Evolutionary conservation across 2,329 filamentous ascomycete genomes (phyloP).

Genomic region (Exophiala calicioides): DNA sequence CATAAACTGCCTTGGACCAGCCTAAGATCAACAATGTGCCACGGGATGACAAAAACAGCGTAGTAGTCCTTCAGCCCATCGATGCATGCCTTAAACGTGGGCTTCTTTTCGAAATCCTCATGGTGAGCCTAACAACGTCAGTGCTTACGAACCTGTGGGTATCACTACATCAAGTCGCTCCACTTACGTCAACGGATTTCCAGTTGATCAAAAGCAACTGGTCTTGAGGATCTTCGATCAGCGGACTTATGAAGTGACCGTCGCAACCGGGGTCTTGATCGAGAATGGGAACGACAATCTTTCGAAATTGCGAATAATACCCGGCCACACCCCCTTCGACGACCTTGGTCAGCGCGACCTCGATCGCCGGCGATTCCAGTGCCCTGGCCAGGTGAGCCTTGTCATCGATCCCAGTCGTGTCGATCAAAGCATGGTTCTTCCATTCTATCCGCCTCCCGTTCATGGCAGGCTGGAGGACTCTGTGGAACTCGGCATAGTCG

Average conservation of each 20-base stretch:
- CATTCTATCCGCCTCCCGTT: constrained; percentile 17
- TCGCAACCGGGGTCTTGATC: constrained; percentile 15
- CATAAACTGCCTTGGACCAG: too few species aligned
- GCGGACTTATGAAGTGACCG: constrained; percentile 18
- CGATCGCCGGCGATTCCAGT: constrained; percentile 14
- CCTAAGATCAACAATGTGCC: constrained; percentile 18
- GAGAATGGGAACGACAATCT: constrained; percentile 15
- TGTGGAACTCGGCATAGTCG: constrained; percentile 15
- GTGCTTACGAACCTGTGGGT: too few species aligned
- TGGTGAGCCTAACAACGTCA: constrained; percentile 17
- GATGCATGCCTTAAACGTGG: constrained; percentile 15
- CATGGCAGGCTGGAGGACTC: constrained; percentile 17
- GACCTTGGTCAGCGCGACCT: constrained; percentile 20
- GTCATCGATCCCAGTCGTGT: constrained; percentile 10
- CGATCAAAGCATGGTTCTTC: constrained; percentile 15
- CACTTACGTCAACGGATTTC: constrained; percentile 22
- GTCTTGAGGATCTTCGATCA: constrained; percentile 17
- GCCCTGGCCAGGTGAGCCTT: constrained; percentile 5
- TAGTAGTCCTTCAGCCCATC: constrained; percentile 23
- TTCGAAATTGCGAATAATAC: constrained; percentile 17
- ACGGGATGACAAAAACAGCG: constrained; percentile 19
- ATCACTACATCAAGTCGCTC: too few species aligned
- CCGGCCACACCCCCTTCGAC: constrained; percentile 17
- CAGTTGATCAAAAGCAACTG: constrained; percentile 20
- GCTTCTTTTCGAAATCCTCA: constrained; percentile 21